These are phyloP conservation scores for Vitis hybrid DNA, from an alignment of 177 flowering plant genomes.

Conservation along the genomic window DNA sequence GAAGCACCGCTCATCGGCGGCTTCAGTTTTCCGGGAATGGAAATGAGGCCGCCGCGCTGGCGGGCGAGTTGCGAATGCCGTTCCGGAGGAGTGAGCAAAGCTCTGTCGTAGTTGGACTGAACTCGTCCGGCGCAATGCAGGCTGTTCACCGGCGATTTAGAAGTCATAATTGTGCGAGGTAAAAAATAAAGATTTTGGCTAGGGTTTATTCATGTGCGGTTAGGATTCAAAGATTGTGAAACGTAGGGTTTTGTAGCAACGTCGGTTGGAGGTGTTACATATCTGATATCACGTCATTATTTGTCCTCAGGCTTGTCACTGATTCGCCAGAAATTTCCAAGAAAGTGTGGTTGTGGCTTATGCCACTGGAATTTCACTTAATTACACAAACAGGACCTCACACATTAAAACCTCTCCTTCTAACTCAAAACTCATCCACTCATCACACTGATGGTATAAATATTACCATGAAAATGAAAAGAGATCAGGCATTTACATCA, in stretches of 20 bases:
- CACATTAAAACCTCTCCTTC: no score
- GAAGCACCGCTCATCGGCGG: background rate
- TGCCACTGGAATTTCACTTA: background rate
- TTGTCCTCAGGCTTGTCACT: no score
- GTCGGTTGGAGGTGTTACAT: no score
- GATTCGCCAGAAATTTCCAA: conserved; percentile 3
- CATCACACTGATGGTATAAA: no score
- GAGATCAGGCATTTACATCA: no score
- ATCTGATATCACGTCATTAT: no score
- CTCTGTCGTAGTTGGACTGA: background rate
- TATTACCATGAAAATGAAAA: no score
- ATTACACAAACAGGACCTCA: background rate
- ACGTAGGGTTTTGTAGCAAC: no score
- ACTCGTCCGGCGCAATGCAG: no score
- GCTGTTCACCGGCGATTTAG: background rate
- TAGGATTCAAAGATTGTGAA: no score
- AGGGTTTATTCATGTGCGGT: background rate
- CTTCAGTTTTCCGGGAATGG: conserved; percentile 8
- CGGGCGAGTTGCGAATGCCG: conserved; percentile 5
- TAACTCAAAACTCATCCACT: no score
- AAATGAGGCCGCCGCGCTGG: conserved; percentile 14
- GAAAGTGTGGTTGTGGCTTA: background rate
- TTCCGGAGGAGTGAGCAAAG: conserved; percentile 1
- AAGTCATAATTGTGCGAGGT: background rate
- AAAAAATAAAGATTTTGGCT: background rate